Percentiles rank a stretch among this genome's conserved stretches.
These are phyloP conservation scores for Lenwebbia sp. DNA, from an alignment of 345 rosid genomes.

Conservation along the genomic window DNA sequence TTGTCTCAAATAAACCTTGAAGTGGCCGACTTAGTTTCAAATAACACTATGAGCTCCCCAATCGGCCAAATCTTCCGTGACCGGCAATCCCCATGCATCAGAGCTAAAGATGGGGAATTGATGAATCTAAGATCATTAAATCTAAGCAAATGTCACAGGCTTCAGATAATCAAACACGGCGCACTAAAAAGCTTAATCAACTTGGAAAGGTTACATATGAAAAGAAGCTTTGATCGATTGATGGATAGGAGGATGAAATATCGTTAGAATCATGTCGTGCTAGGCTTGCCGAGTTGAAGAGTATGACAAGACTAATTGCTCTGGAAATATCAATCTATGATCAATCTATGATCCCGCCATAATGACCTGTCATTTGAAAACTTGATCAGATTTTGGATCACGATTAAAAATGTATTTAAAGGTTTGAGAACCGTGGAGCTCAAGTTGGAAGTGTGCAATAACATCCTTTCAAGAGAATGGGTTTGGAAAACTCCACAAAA, in stretches of 20 bases:
- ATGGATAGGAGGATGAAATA: neutral
- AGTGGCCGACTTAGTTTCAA: neutral
- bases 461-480: neutral
- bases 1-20: neutral
- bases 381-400: neutral
- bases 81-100: neutral
- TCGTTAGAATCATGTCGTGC: neutral
- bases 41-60: neutral
- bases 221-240: neutral
- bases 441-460: neutral
- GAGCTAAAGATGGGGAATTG: neutral
- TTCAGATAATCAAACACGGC: neutral
- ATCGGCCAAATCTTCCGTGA: neutral
- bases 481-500: neutral
- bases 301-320: neutral
- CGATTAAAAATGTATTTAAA: neutral
- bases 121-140: neutral
- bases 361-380: neutral
- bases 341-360: neutral
- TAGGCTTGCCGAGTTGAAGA: neutral
- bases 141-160: neutral
- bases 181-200: neutral
- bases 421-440: neutral
- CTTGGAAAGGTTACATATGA: neutral
- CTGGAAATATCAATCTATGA: neutral